These are phyloP conservation scores for Wickerhamia fluorescens DNA, from an alignment of 805 yeast genomes.

Conservation along the genomic window DNA sequence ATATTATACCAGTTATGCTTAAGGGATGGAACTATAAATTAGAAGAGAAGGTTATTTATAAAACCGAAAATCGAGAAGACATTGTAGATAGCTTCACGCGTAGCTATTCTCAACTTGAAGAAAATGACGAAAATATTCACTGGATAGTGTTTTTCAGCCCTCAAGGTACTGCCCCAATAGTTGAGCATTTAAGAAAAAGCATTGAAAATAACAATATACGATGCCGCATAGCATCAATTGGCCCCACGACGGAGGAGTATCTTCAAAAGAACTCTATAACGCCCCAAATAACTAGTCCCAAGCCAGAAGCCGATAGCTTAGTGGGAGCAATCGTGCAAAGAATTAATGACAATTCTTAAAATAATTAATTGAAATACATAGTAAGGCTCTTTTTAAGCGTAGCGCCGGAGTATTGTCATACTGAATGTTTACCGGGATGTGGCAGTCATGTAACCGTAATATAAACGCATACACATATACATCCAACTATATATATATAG, in stretches of 20 bases:
- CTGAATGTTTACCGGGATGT: too few relatives aligned
- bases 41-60: slow-evolving; percentile 60
- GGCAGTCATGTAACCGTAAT: too few relatives aligned
- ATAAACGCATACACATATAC: too few relatives aligned
- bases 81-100: slow-evolving; percentile 32
- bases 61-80: slow-evolving; percentile 48
- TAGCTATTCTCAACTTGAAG: slow-evolving; percentile 3
- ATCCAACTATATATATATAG: too few relatives aligned
- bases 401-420: too few relatives aligned
- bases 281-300: slow-evolving; percentile 59
- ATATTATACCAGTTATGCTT: slow-evolving; percentile 66
- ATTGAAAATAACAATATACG: too few relatives aligned
- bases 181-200: slow-evolving; percentile 27
- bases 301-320: slow-evolving; percentile 65
- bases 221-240: slow-evolving; percentile 66
- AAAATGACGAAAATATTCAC: slow-evolving; percentile 13
- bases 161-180: slow-evolving; percentile 69
- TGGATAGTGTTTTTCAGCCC: slow-evolving; percentile 92
- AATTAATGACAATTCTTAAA: slow-evolving; percentile 26
- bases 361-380: slow-evolving; percentile 2
- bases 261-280: slow-evolving; percentile 43
- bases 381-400: too few relatives aligned
- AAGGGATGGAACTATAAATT: slow-evolving; percentile 35
- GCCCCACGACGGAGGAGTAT: slow-evolving; percentile 81
- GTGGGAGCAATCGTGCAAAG: too few relatives aligned